These are phyloP conservation scores for Pseudonitzschia multiseries DNA, from an alignment of 108 stramenopile species.

Conservation along the genomic window DNA sequence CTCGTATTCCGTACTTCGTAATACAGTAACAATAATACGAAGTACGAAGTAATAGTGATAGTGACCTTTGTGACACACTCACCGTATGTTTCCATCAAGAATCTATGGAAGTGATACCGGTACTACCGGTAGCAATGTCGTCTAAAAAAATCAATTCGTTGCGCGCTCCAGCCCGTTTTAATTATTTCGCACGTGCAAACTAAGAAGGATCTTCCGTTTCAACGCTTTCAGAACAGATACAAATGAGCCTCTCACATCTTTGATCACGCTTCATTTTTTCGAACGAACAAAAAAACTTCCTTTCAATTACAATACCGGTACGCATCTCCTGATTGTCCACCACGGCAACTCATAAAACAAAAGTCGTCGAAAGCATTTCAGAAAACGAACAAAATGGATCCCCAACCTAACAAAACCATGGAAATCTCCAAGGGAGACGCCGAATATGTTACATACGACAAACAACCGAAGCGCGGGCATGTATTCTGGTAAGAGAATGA, in stretches of 20 bases:
- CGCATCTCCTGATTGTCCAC: background rate
- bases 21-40: too few relatives aligned
- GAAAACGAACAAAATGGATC: background rate
- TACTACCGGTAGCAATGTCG: too few relatives aligned
- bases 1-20: too few relatives aligned
- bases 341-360: background rate
- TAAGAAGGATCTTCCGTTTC: background rate
- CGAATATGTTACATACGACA: slow-evolving; percentile 1
- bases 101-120: too few relatives aligned
- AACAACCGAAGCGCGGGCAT: slow-evolving; percentile 2
- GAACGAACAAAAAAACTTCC: too few relatives aligned
- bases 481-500: slow-evolving; percentile 3
- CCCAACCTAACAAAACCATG: background rate
- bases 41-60: too few relatives aligned
- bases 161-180: background rate
- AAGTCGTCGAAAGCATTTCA: background rate
- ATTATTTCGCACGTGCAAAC: background rate
- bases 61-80: too few relatives aligned
- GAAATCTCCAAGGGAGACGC: slow-evolving; percentile 3
- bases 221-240: background rate
- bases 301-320: too few relatives aligned
- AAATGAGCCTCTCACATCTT: background rate
- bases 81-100: too few relatives aligned
- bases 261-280: too few relatives aligned
- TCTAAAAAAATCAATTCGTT: background rate